Evolutionary conservation across 805 yeast species (phyloP).

Genomic region (Candida krabiensis): DNA sequence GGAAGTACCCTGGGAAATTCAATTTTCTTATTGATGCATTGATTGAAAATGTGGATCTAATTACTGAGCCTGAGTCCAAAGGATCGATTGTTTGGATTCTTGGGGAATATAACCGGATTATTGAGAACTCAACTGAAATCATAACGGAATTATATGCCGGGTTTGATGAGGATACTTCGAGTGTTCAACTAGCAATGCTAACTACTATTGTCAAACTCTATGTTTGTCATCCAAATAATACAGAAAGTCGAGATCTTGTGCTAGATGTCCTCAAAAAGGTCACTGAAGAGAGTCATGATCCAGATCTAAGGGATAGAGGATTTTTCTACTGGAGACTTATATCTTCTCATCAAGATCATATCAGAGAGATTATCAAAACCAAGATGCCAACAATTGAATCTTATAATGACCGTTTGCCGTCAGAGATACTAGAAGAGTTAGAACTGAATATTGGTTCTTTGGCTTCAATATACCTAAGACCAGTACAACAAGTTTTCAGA

Average conservation of each 20-base stretch:
- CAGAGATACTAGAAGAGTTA: conserved; percentile 70
- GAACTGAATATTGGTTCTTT: conserved; percentile 80
- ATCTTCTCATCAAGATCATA: conserved; percentile 44
- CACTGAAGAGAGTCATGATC: conserved; percentile 74
- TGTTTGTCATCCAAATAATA: conserved; percentile 46
- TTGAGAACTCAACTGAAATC: conserved; percentile 41
- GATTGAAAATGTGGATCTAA: conserved; percentile 44
- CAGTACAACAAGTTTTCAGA: conserved; percentile 78
- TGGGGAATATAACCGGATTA: conserved; percentile 62
- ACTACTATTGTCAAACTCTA: conserved; percentile 76
- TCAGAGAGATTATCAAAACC: conserved; percentile 56
- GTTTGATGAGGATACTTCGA: conserved; percentile 64
- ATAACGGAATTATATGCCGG: conserved; percentile 43
- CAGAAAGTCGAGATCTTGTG: conserved; percentile 53
- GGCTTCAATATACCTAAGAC: conserved; percentile 82
- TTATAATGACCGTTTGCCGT: conserved; percentile 70
- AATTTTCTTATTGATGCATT: conserved; percentile 43
- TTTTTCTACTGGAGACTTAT: conserved; percentile 82
- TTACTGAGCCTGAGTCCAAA: conserved; percentile 78
- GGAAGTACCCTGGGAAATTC: conserved; percentile 69
- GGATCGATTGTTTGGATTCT: conserved; percentile 80
- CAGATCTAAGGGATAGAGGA: conserved; percentile 86
- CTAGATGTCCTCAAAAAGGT: conserved; percentile 61
- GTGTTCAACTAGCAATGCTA: conserved; percentile 70
- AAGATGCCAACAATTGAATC: conserved; percentile 62